Base-by-base conservation (phyloP, 352 stramenopile species). In the Phytophthora idaei region DNA sequence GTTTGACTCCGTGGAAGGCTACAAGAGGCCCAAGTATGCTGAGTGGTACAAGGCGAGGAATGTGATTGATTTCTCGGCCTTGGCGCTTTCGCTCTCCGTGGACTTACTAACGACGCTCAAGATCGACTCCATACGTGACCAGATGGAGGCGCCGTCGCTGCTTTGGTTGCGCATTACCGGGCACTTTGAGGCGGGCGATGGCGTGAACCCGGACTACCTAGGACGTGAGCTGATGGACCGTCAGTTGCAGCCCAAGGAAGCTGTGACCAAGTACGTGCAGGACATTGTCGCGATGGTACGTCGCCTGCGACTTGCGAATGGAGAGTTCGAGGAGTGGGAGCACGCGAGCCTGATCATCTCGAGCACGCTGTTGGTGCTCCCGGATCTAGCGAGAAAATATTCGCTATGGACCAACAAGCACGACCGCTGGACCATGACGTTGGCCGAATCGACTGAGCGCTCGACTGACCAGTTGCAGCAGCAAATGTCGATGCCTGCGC, bases 161-260 rank as follows among this genome's bases (percentile, higher is more conserved):
- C 11, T 62, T n/a, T 62, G 14, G 29, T 11, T 0, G 3, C 9
- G 17, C n/a, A 53, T 62, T 5, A 62, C 55, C 9, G 2, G 34
- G 12, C 55, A 62, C 31, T 62, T 62, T 8, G 44, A 51, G 17
- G 32, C 42, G 8, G 44, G 55, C 2, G 55, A 62, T 27, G 55
- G 44, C 0, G 34, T 62, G 11, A 62, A 62, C 44, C 55, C 55
- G 1, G 55, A 62, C n/a, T 62, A 62, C 29, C 12, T 48, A 5
- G 17, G 28, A 4, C n/a, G n/a, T 4, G 51, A 51, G 6, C 15
- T 57, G n/a, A 49, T 49, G 42, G 11, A 15, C 1, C 42, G 42
- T 5, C 3, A 15, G 42, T 4, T 49, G 7, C n/a, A 29, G 7
- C 3, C 42, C 5, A 4, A 14, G 5, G 42, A 49, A 8, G 10